Percentiles rank a stretch among this genome's conserved stretches.
Conservation (phyloP, 352 stramenopile species). For the Globisporangium okanoganense region DNA sequence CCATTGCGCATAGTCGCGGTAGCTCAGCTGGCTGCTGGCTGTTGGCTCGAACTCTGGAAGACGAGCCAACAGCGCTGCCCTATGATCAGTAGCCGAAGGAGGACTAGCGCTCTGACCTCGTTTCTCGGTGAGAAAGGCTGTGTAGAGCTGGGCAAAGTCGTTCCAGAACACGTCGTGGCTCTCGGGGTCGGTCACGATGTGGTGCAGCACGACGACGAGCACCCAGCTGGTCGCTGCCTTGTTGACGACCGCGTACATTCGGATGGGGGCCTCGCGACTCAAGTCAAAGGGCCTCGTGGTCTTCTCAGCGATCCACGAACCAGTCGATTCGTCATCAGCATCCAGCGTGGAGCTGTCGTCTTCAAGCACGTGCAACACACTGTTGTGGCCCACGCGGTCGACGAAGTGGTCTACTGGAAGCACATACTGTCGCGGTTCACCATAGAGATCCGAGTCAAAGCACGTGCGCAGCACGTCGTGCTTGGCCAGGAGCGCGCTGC, state of each 20-base stretch:
- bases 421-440: constrained; percentile 32
- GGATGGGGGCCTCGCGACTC: constrained; percentile 27
- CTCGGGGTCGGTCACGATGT: constrained; percentile 49
- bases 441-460: constrained; percentile 24
- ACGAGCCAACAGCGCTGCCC: background rate
- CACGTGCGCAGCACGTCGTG: constrained; percentile 45
- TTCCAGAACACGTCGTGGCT: constrained; percentile 45
- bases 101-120: too few species aligned
- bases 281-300: constrained; percentile 35
- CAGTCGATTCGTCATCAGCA: background rate
- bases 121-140: background rate
- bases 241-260: constrained; percentile 26
- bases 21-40: constrained; percentile 22
- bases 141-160: constrained; percentile 31
- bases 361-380: background rate
- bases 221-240: constrained; percentile 17
- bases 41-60: background rate
- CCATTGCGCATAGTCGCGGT: constrained; percentile 49
- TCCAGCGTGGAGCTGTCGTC: background rate
- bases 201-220: constrained; percentile 40
- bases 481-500: constrained; percentile 27
- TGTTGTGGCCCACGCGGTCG: constrained; percentile 8
- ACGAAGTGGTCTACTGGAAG: constrained; percentile 18
- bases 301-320: constrained; percentile 20
- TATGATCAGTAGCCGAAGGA: background rate